These are phyloP conservation scores for Byssoonygena ceratinophila DNA, from an alignment of 2,329 filamentous ascomycete genomes.

Conservation along the genomic window DNA sequence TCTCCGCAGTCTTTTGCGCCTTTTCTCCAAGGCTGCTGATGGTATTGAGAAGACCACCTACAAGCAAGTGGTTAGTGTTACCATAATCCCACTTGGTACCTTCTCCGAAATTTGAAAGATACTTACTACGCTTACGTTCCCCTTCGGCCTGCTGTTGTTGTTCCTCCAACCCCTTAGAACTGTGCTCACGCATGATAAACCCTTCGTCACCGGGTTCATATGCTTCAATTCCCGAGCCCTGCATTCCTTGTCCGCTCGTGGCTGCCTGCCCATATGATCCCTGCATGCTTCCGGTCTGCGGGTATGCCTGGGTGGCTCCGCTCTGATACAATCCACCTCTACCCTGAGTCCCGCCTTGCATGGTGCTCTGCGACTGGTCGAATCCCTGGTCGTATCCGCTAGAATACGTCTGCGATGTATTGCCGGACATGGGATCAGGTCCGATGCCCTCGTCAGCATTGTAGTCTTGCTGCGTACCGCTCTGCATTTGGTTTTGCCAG, in stretches of 20 bases:
- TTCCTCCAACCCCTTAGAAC: not conserved
- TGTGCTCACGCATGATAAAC: not conserved
- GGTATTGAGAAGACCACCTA: not conserved
- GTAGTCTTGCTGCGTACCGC: conserved; percentile 8
- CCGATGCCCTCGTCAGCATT: conserved; percentile 10
- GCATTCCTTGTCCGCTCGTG: conserved; percentile 4
- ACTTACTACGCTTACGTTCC: conserved; percentile 4
- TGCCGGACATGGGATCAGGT: not conserved
- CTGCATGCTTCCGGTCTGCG: not conserved
- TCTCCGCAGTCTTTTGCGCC: conserved; percentile 9
- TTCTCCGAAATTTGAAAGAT: no score
- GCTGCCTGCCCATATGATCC: conserved; percentile 1
- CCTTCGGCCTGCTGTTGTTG: conserved; percentile 4
- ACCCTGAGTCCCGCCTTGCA: not conserved
- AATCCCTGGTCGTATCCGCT: conserved; percentile 3
- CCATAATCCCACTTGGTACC: not conserved
- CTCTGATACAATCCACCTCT: conserved; percentile 3
- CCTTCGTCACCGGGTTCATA: conserved; percentile 5
- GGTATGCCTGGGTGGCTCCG: conserved; percentile 7
- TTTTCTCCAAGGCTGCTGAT: conserved; percentile 11
- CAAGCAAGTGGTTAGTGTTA: not conserved
- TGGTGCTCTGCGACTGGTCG: not conserved
- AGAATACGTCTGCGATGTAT: conserved; percentile 2
- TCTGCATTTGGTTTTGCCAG: conserved; percentile 7
- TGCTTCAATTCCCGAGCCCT: not conserved